These are phyloP conservation scores for Salix suchowensis DNA, from an alignment of 345 rosid genomes.

Conservation along the genomic window DNA sequence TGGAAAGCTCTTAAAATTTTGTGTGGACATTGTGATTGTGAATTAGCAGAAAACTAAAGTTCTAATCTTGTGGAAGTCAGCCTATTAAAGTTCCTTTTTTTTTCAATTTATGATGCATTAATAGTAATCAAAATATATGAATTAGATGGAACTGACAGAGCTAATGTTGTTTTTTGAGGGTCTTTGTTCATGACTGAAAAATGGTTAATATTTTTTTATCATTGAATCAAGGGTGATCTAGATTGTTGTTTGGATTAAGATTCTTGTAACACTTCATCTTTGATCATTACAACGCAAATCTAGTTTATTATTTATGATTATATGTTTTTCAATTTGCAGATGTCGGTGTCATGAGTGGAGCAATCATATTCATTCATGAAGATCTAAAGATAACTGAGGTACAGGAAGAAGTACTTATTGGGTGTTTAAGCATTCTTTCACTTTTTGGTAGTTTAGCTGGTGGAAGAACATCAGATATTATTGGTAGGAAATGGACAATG, in stretches of 20 bases:
- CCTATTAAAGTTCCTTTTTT: background rate
- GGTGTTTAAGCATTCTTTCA: slow-evolving; percentile 70
- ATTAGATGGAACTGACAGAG: background rate
- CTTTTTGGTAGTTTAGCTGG: slow-evolving; percentile 85
- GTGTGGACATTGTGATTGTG: too few relatives aligned
- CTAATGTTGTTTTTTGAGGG: background rate
- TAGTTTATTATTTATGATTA: background rate
- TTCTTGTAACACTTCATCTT: background rate
- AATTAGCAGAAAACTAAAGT: background rate
- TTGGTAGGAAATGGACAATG: slow-evolving; percentile 95
- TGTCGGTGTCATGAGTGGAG: slow-evolving; percentile 97
- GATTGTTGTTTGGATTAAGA: background rate
- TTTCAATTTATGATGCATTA: background rate
- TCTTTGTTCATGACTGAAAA: background rate
- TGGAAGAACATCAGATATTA: slow-evolving; percentile 71
- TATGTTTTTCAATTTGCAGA: slow-evolving; percentile 40
- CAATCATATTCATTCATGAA: slow-evolving; percentile 77
- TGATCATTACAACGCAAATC: background rate
- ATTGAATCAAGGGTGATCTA: background rate
- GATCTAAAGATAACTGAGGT: slow-evolving; percentile 76
- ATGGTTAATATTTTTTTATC: background rate
- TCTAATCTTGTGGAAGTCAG: background rate
- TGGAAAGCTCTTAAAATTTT: too few relatives aligned
- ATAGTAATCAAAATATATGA: background rate
- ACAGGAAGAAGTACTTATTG: slow-evolving; percentile 72